Evolutionary conservation across 2,329 filamentous ascomycete genomes (phyloP).

Genomic region (Phaeosphaeriaceae sp.): DNA sequence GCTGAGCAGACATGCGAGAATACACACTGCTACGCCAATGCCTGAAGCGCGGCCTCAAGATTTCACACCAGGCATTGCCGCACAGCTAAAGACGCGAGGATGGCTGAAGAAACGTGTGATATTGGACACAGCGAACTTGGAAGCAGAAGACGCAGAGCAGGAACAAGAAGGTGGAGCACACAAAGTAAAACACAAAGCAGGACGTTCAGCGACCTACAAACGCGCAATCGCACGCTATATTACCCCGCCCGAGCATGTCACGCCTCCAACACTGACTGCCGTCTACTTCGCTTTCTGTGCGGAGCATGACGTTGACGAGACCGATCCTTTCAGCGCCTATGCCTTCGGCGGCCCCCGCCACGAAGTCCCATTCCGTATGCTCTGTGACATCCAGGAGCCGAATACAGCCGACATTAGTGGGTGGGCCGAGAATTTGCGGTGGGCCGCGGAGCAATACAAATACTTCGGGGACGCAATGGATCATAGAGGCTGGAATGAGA

Average conservation of each 20-base stretch:
- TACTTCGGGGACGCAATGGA: conserved; percentile 14
- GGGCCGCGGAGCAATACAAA: conserved; percentile 24
- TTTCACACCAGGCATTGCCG: no score
- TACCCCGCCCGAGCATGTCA: conserved; percentile 11
- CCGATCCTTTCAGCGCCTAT: conserved; percentile 16
- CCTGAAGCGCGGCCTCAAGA: not conserved
- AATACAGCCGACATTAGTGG: conserved; percentile 19
- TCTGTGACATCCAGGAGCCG: conserved; percentile 18
- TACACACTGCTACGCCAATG: no score
- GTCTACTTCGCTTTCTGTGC: conserved; percentile 2
- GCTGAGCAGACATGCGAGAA: no score
- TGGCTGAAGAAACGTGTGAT: not conserved
- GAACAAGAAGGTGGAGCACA: not conserved
- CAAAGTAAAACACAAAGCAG: not conserved
- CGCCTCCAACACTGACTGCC: not conserved
- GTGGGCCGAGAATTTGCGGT: conserved; percentile 37
- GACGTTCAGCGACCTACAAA: not conserved
- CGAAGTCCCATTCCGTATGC: conserved; percentile 23
- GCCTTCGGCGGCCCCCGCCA: conserved; percentile 28
- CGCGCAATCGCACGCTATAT: not conserved
- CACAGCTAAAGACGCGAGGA: not conserved
- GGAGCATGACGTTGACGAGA: conserved; percentile 10
- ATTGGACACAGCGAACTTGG: not conserved
- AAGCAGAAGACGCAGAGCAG: not conserved
- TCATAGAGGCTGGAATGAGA: conserved; percentile 28